These are phyloP conservation scores for Clonostachys byssicola DNA, from an alignment of 2,329 filamentous ascomycete species.

Conservation along the genomic window DNA sequence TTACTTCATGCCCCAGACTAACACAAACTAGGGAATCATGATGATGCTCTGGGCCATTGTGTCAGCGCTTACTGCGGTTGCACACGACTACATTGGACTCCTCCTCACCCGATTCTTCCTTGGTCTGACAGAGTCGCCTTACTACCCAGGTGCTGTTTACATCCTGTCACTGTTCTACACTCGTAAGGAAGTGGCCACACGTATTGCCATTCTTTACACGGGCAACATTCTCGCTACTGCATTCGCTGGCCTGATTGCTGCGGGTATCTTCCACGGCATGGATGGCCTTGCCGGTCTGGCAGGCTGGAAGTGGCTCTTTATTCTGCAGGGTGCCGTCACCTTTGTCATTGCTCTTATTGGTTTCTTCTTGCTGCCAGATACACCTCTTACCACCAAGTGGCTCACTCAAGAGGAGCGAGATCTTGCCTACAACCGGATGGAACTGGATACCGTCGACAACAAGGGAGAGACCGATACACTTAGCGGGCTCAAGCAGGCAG, in stretches of 20 bases:
- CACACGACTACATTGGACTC: conserved; percentile 42
- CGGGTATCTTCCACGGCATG: conserved; percentile 47
- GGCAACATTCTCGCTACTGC: conserved; percentile 64
- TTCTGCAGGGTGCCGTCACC: conserved; percentile 52
- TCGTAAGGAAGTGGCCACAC: conserved; percentile 57
- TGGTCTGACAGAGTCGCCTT: conserved; percentile 42
- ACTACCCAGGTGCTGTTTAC: conserved; percentile 45
- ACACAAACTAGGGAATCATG: conserved; percentile 21
- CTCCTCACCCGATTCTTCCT: conserved; percentile 41
- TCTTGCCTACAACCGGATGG: conserved; percentile 25
- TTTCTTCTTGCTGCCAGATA: conserved; percentile 15
- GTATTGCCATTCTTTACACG: conserved; percentile 53
- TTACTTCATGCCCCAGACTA: neutral
- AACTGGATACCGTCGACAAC: conserved; percentile 15
- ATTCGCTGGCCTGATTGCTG: conserved; percentile 59
- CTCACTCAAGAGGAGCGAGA: conserved; percentile 36
- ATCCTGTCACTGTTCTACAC: conserved; percentile 52
- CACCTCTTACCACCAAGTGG: conserved; percentile 31
- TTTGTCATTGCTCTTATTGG: conserved; percentile 10
- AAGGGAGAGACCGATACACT: conserved; percentile 11
- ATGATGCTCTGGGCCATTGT: conserved; percentile 45
- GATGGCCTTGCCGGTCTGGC: conserved; percentile 42
- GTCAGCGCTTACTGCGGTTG: conserved; percentile 38
- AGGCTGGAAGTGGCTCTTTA: conserved; percentile 64
- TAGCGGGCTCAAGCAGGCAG: conserved; percentile 23